A percentile compares a stretch with the other conserved stretches of the same genome.
Evolutionary conservation across 1,139 yeast species (phyloP).

Genomic region (Geotrichum bryndzae): DNA sequence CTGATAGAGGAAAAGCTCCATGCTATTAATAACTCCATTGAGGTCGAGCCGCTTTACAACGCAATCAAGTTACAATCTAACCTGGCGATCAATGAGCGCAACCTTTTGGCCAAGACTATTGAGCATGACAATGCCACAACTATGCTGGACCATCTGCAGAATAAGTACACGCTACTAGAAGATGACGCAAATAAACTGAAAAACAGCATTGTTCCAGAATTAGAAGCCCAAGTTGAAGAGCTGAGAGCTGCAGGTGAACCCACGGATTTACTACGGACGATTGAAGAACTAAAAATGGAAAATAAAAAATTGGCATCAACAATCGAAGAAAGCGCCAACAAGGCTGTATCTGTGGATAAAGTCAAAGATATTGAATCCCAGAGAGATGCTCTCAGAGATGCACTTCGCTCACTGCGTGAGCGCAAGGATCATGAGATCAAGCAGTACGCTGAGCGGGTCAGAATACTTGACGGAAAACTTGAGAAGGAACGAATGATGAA

Average conservation of each 20-base stretch:
- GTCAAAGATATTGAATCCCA: constrained; percentile 37
- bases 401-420: constrained; percentile 35
- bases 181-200: constrained; percentile 26
- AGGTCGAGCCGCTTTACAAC: constrained; percentile 6
- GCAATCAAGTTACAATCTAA: constrained; percentile 24
- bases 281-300: constrained; percentile 34
- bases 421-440: constrained; percentile 37
- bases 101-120: constrained; percentile 23
- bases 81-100: constrained; percentile 24
- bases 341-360: constrained; percentile 30
- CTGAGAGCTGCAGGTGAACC: constrained; percentile 33
- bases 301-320: constrained; percentile 31
- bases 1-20: constrained; percentile 24
- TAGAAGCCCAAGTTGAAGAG: constrained; percentile 28
- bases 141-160: background rate
- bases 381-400: constrained; percentile 41
- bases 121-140: constrained; percentile 24
- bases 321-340: constrained; percentile 31
- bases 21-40: background rate
- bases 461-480: constrained; percentile 29
- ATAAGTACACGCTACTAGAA: background rate
- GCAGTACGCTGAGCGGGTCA: constrained; percentile 31
- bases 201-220: constrained; percentile 31
- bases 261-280: constrained; percentile 30
- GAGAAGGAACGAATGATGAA: constrained; percentile 25